Evolutionary conservation across 805 yeast species (phyloP), one percentile per base, ranked within the genome.

Genomic region (Teunomyces pallodes): DNA sequence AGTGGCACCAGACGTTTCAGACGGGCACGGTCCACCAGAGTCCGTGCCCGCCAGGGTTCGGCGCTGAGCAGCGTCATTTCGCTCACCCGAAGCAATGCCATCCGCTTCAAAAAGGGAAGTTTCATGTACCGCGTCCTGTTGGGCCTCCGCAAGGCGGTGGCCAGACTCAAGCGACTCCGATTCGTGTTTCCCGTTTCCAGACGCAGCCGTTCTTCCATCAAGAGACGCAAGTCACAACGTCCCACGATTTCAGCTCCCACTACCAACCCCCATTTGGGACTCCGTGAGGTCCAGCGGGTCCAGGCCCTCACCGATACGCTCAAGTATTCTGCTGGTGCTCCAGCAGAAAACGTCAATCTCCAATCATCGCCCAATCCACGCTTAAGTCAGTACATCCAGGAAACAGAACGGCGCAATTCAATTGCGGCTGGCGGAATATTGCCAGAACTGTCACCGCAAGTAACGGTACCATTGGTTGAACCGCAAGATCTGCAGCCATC

Each of bases 21-120:
- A 38, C 13, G 41, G 7, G 39, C 39, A 16, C 26, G 39, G 9
- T 38, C 41, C 10, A 38, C 41, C 41, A 26, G 13, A 13, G 41
- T 38, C 14, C 26, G 41, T 12, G 35, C 35, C 9, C 35, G 43
- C 6, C 17, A 14, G 10, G 24, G 29, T 9, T 40, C 43, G n/a
- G 35, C 13, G 5, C 13, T 16, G 17, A 29, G 43, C 35, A 29
- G 27, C 13, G 27, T 40, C 4, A 10, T 35, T 4, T 40, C 43
- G 3, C 43, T 29, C 20, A 17, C 35, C 33, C 30, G 28, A 43
- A 13, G 39, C 41, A 66, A 58, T 30, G 76, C 77, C 29, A 66
- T 72, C n/a, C 57, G 59, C 41, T 57, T 50, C 48, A 69, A 68
- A 44, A 52, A 62, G 45, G 76, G 77, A 5, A 49, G 74, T 20